Conservation (phyloP, 179 eudicot species). For the Dionaea muscipula region DNA sequence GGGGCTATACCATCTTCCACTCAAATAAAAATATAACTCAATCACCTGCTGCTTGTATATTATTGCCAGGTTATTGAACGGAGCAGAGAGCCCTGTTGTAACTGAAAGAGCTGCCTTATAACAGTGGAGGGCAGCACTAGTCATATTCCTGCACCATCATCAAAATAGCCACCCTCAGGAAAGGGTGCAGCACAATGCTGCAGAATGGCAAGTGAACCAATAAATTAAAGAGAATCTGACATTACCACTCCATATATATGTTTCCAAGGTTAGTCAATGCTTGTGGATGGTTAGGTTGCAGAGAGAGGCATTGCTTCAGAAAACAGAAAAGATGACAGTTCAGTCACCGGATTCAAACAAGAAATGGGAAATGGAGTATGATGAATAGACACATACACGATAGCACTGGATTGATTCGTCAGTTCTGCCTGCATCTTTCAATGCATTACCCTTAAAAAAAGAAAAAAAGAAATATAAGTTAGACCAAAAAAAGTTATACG, state of each 20-base stretch:
- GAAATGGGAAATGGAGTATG: neutral
- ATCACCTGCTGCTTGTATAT: slow-evolving; percentile 96
- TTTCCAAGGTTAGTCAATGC: slow-evolving; percentile 95
- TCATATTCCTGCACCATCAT: slow-evolving; percentile 63
- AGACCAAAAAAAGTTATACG: neutral
- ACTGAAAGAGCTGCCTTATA: slow-evolving; percentile 81
- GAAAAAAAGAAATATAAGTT: neutral
- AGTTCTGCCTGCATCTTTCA: slow-evolving; percentile 78
- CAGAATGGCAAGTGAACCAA: neutral
- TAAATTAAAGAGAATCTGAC: slow-evolving; percentile 5
- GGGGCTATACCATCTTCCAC: neutral
- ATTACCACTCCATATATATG: slow-evolving; percentile 90
- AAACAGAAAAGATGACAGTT: slow-evolving; percentile 10
- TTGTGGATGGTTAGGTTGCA: slow-evolving; percentile 90
- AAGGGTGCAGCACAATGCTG: slow-evolving; percentile 1
- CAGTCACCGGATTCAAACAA: neutral
- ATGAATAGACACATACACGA: slow-evolving; percentile 38
- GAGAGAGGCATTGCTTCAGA: slow-evolving; percentile 77
- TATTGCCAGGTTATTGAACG: slow-evolving; percentile 84
- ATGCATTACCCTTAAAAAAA: slow-evolving; percentile 67
- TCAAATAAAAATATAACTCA: slow-evolving; percentile 1
- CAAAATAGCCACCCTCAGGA: slow-evolving; percentile 8
- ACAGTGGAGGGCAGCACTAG: slow-evolving; percentile 75
- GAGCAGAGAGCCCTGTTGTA: slow-evolving; percentile 92
- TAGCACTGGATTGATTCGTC: slow-evolving; percentile 79